phyloP scores from a whole-genome alignment of 106 monocot genomes.

The Chionographis japonica region DNA sequence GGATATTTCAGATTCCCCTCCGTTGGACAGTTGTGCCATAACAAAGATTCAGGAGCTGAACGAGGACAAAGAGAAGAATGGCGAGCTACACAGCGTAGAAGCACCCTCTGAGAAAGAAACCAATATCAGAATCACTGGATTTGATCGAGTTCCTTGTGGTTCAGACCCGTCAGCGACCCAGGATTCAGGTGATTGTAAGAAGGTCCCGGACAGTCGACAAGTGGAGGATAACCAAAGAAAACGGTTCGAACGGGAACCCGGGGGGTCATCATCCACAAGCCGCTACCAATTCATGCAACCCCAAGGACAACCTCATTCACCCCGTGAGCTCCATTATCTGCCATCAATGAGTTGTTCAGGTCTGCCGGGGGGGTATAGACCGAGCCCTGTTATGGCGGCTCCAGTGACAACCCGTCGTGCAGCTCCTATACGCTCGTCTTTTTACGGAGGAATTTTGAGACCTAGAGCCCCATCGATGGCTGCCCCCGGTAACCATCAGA shows the following conservation, averaged over 20 bases:
- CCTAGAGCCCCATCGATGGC: slow-evolving; percentile 18
- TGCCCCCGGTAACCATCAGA: slow-evolving; percentile 38
- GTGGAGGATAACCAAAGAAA: neutral
- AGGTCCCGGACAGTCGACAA: neutral
- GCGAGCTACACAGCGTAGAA: neutral
- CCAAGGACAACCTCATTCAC: neutral
- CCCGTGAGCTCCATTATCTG: neutral
- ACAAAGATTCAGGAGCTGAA: neutral
- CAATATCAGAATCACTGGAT: neutral
- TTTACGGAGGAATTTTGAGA: neutral
- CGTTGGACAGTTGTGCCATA: neutral
- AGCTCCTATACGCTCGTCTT: neutral
- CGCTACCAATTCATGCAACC: neutral
- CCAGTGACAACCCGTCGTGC: neutral
- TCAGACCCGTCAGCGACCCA: neutral
- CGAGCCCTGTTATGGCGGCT: neutral
- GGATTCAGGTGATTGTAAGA: slow-evolving; percentile 2
- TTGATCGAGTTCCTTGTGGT: neutral
- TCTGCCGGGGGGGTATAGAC: neutral
- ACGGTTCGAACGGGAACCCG: neutral
- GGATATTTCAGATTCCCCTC: slow-evolving; percentile 5
- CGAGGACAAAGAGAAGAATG: slow-evolving; percentile 1
- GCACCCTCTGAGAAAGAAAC: slow-evolving; percentile 4
- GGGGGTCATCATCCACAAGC: neutral
- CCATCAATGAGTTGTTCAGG: neutral